Conservation (phyloP, 805 yeast genomes). For the Ogataea methanolica region DNA sequence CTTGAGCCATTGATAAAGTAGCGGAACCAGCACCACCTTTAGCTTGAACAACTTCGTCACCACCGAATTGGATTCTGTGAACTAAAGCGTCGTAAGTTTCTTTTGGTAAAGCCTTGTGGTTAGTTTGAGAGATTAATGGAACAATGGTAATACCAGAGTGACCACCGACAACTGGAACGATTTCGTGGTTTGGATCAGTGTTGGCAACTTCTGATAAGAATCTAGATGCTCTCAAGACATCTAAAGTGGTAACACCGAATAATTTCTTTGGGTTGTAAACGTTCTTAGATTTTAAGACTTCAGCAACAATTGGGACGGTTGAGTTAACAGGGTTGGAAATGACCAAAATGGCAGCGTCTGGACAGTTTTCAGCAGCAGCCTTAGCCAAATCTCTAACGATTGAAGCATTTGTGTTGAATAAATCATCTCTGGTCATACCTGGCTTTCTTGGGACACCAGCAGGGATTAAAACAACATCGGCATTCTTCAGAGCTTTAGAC, state of each 20-base stretch:
- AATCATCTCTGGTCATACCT: conserved; percentile 97
- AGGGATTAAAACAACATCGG: conserved; percentile 88
- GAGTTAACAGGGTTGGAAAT: conserved; percentile 97
- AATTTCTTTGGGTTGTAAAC: conserved; percentile 88
- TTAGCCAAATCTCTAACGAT: conserved; percentile 90
- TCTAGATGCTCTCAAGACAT: conserved; percentile 83
- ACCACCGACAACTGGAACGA: conserved; percentile 90
- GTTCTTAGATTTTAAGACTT: conserved; percentile 79
- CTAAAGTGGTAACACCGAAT: conserved; percentile 95
- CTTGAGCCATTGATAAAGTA: conserved; percentile 82
- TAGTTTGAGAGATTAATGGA: conserved; percentile 84
- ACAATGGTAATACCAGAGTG: conserved; percentile 97
- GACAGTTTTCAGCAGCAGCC: conserved; percentile 76
- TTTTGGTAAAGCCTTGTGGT: conserved; percentile 58
- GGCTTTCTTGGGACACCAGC: conserved; percentile 99
- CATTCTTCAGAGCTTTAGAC: conserved; percentile 63
- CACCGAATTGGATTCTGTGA: conserved; percentile 90
- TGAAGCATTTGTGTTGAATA: conserved; percentile 93
- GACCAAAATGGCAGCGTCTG: conserved; percentile 76
- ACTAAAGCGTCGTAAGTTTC: conserved; percentile 66
- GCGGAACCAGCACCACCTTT: conserved; percentile 84
- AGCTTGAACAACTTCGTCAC: conserved; percentile 85
- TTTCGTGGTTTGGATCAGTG: conserved; percentile 74
- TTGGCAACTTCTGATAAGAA: conserved; percentile 65
- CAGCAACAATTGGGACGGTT: conserved; percentile 94